Percentiles rank a stretch among this genome's conserved stretches.
These are phyloP conservation scores for Fonsecaea monophora DNA, from an alignment of 2,329 filamentous ascomycete genomes.

Conservation along the genomic window DNA sequence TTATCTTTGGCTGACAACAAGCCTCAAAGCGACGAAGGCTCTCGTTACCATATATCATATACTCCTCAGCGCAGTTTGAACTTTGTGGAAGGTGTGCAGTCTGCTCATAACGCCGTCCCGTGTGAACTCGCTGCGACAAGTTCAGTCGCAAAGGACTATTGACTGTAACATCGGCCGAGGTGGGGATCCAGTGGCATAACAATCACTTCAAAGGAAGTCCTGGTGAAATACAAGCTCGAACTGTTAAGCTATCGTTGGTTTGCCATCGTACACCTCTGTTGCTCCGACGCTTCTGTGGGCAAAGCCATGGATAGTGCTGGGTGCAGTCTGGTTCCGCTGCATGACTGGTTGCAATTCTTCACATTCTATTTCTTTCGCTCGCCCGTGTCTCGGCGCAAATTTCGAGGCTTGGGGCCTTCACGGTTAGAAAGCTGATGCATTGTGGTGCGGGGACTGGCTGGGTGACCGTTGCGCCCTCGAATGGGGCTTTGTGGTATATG, in stretches of 20 bases:
- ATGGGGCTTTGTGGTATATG: not conserved
- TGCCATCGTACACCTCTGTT: not conserved
- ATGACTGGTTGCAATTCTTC: not conserved
- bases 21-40: not conserved
- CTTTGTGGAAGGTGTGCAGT: not conserved
- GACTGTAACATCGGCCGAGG: not conserved
- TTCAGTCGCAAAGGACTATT: not conserved
- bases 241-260: not conserved
- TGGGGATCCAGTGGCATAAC: not conserved
- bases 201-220: not conserved
- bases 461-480: too few relatives aligned
- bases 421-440: not conserved
- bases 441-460: not conserved
- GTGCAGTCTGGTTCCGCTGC: not conserved
- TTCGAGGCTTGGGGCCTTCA: not conserved
- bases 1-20: not conserved
- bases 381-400: not conserved
- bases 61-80: not conserved
- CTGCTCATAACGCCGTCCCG: not conserved
- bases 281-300: not conserved
- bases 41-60: not conserved
- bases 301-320: not conserved
- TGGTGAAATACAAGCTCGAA: not conserved
- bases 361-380: not conserved
- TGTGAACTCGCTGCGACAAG: not conserved